These are phyloP conservation scores for Clathrus columnatus DNA, from an alignment of 768 basidiomycete species.

Conservation along the genomic window DNA sequence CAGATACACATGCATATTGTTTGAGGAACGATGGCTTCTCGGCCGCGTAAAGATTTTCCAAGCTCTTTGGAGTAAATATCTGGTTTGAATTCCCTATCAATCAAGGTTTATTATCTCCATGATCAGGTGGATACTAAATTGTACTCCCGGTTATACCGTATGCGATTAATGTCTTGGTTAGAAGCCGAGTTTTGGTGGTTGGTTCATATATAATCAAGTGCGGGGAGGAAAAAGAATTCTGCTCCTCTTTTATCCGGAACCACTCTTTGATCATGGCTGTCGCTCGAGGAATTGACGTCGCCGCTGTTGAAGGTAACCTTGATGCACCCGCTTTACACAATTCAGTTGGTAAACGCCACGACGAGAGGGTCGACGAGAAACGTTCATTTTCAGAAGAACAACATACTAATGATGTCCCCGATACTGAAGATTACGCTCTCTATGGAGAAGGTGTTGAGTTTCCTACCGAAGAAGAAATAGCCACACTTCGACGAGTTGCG, in stretches of 20 bases:
- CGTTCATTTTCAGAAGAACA: conserved; percentile 1
- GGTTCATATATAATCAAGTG: no score
- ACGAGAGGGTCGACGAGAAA: conserved; percentile 11
- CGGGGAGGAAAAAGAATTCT: no score
- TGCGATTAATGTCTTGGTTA: no score
- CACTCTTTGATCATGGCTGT: neutral
- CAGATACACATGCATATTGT: no score
- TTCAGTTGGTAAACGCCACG: neutral
- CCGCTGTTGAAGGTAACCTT: neutral
- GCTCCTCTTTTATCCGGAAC: neutral
- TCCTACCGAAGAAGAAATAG: conserved; percentile 53
- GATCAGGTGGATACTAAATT: no score
- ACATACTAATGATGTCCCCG: conserved; percentile 7
- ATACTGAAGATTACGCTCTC: conserved; percentile 27
- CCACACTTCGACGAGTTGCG: conserved; percentile 50
- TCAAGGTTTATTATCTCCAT: no score
- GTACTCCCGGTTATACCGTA: no score
- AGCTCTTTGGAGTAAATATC: no score
- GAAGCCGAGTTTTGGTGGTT: no score
- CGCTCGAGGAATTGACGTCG: neutral
- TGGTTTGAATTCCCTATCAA: no score
- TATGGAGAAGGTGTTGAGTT: conserved; percentile 48
- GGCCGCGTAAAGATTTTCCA: no score
- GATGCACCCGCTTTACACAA: neutral
- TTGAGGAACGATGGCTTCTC: no score